Evolutionary conservation across 2,329 filamentous ascomycete species (phyloP).

Genomic region (Trichoderma sp.): DNA sequence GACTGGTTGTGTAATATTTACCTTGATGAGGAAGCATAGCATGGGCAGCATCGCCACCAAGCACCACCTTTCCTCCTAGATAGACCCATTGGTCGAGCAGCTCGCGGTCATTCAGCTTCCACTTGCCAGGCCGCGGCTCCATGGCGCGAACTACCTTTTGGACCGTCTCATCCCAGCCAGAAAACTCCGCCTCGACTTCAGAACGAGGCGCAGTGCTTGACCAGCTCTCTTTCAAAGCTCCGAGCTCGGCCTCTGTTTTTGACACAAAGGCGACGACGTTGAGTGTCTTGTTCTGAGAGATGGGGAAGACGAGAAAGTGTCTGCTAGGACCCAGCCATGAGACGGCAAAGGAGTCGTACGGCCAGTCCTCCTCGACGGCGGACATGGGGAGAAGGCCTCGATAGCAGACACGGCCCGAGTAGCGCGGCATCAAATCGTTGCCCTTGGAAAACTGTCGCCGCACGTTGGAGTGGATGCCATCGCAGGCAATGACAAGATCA

Average conservation of each 20-base stretch:
- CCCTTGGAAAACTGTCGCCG: constrained; percentile 16
- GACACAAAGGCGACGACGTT: constrained; percentile 20
- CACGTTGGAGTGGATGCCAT: constrained; percentile 19
- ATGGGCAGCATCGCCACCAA: constrained; percentile 19
- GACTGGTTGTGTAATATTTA: neutral
- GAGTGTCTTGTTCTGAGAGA: constrained; percentile 19
- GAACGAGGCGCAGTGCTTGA: constrained; percentile 13
- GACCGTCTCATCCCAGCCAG: constrained; percentile 20
- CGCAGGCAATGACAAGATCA: constrained; percentile 18
- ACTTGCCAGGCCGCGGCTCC: constrained; percentile 17
- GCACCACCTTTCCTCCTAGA: neutral
- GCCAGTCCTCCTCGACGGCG: constrained; percentile 11
- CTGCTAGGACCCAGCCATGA: constrained; percentile 12
- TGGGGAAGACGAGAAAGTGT: constrained; percentile 24
- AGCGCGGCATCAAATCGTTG: constrained; percentile 1
- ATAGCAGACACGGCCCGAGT: constrained; percentile 21
- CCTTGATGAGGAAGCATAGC: constrained; percentile 26
- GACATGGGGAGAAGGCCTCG: constrained; percentile 12
- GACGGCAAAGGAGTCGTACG: constrained; percentile 12
- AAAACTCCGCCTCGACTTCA: constrained; percentile 18
- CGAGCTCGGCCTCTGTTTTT: constrained; percentile 1
- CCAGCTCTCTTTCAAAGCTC: constrained; percentile 11
- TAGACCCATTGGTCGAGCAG: constrained; percentile 18
- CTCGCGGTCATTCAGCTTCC: constrained; percentile 24
- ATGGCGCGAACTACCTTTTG: constrained; percentile 19